Evolutionary conservation across 306 rosid species (phyloP), one percentile per base, ranked within the genome.

Genomic region (Argentina anserina): DNA sequence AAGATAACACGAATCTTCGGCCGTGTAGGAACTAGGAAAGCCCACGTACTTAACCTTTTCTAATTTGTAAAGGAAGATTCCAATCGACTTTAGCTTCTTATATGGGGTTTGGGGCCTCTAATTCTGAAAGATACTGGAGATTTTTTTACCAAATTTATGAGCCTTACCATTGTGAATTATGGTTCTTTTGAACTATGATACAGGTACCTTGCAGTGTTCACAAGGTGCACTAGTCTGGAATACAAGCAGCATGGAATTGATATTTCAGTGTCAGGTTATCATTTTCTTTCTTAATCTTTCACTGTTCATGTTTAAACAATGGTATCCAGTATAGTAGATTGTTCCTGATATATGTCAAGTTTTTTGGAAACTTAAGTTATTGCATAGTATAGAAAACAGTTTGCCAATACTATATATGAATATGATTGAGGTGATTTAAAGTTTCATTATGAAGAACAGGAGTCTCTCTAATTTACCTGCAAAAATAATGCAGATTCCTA

Each of bases 251-350:
- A 75, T 1, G 67, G 73, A 67, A 75, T 75, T 50, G 72, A 75
- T 33, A 28, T 75, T n/a, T 65, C 79, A 75, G 67, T 75, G 79
- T 23, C 58, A 75, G 77, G 77, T 73, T 43, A 55, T 61, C 33
- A 18, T 43, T 36, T 29, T 62, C n/a, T 45, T 5, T 20, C 34
- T 18, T 26, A 7, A 18, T 34, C n/a, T 23, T 65, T 13, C 6
- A 26, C 12, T 25, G 7, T 56, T 26, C 26, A 26, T 56, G 18
- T 56, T 56, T 18, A 17, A 49, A 21, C 13, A 52, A 52, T 18
- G 21, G 55, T 49, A 49, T 49, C 18, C 11, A 53, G 21, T 53
- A 56, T 2, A 56, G 9, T 23, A 26, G 29, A 56, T 20, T 20
- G 8, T 65, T 37, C 46, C 46, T 65, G 31, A 40, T 65, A 5